A percentile compares a stretch with the other conserved stretches of the same genome.
Conservation (phyloP, 148 eudicot genomes). For the Dianthus caryophyllus region DNA sequence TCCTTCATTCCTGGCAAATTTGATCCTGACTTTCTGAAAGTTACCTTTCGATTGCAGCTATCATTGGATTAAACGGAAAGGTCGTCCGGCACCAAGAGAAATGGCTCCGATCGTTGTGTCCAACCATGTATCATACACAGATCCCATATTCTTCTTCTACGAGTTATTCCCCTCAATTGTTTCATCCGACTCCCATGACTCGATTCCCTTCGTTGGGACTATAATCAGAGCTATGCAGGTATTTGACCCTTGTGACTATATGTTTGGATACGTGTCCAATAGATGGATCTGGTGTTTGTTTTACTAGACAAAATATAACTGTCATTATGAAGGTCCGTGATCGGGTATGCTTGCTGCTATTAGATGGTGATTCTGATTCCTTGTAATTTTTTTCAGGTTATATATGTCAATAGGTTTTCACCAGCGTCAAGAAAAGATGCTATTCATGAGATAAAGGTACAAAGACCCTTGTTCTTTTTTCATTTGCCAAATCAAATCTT, state of each 20-base stretch:
- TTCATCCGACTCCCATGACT: slow-evolving; percentile 89
- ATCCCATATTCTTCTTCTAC: slow-evolving; percentile 90
- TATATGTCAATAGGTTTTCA: slow-evolving; percentile 89
- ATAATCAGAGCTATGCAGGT: slow-evolving; percentile 99
- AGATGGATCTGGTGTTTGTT: too few species aligned
- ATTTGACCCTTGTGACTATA: slow-evolving; percentile 14
- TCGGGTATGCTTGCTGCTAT: background rate
- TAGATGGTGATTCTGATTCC: slow-evolving; percentile 12
- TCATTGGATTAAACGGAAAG: slow-evolving; percentile 89
- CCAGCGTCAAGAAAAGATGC: slow-evolving; percentile 84
- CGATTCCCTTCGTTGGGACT: slow-evolving; percentile 86
- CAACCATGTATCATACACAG: slow-evolving; percentile 93
- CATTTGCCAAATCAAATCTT: background rate
- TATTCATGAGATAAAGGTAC: slow-evolving; percentile 91
- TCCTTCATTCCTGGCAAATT: background rate
- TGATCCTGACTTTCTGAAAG: background rate
- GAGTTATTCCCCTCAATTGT: slow-evolving; percentile 89
- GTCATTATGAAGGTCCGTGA: background rate
- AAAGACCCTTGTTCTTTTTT: slow-evolving; percentile 10
- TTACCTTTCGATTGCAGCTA: slow-evolving; percentile 44
- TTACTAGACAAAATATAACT: too few species aligned
- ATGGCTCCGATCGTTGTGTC: slow-evolving; percentile 86
- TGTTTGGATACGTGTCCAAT: too few species aligned
- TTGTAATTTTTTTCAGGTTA: slow-evolving; percentile 53
- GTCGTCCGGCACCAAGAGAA: slow-evolving; percentile 82